phyloP scores from a whole-genome alignment of 768 basidiomycete genomes.

The Russula dissimulans region DNA sequence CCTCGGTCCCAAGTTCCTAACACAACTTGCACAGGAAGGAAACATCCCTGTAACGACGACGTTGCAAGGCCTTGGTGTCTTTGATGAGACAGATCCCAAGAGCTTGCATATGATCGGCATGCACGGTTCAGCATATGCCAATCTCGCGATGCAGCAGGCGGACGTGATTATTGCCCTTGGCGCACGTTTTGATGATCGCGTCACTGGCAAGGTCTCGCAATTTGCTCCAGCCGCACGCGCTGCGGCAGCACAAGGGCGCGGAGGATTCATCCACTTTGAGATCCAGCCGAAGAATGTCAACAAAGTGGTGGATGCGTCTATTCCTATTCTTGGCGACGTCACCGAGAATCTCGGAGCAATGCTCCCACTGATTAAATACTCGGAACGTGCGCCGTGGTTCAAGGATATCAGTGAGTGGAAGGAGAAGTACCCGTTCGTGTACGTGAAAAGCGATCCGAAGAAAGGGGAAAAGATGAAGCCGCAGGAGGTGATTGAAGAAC shows the following conservation, averaged over 20 bases:
- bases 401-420: slow-evolving; percentile 80
- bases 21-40: slow-evolving; percentile 67
- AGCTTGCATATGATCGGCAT: slow-evolving; percentile 97
- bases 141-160: slow-evolving; percentile 94
- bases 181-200: slow-evolving; percentile 94
- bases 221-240: slow-evolving; percentile 89
- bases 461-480: slow-evolving; percentile 78
- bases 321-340: slow-evolving; percentile 93
- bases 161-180: slow-evolving; percentile 98
- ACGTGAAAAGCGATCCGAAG: slow-evolving; percentile 42
- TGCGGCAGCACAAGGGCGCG: slow-evolving; percentile 76
- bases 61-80: slow-evolving; percentile 90
- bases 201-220: slow-evolving; percentile 79
- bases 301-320: slow-evolving; percentile 93
- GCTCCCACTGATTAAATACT: slow-evolving; percentile 63
- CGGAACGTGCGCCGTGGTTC: slow-evolving; percentile 75
- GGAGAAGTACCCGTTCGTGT: slow-evolving; percentile 82
- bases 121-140: slow-evolving; percentile 97
- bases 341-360: slow-evolving; percentile 71
- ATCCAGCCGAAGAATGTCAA: slow-evolving; percentile 98
- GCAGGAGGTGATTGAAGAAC: slow-evolving; percentile 91
- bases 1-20: slow-evolving; percentile 73
- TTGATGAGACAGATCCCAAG: slow-evolving; percentile 80
- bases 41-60: slow-evolving; percentile 98
- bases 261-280: slow-evolving; percentile 99